These are phyloP conservation scores for Solanum stenotomum DNA, from an alignment of 257 asterid genomes.

Conservation along the genomic window DNA sequence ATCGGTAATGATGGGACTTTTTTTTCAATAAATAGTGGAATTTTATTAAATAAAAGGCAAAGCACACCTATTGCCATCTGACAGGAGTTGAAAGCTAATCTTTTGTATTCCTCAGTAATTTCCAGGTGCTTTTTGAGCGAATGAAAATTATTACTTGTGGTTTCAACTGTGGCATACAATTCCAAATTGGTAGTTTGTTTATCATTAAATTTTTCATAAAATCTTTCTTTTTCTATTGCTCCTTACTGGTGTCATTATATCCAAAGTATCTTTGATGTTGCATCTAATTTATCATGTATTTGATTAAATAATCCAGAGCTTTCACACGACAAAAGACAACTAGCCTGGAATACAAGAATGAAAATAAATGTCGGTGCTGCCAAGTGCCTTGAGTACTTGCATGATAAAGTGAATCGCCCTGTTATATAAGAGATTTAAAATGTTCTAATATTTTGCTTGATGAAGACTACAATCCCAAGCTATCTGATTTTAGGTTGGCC, in stretches of 20 bases:
- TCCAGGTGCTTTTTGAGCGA: no score
- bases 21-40: background rate
- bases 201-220: background rate
- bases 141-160: no score
- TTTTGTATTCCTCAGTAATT: background rate
- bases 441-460: constrained; percentile 59
- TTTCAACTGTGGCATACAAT: background rate
- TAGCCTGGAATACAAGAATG: constrained; percentile 77
- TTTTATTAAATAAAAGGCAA: background rate
- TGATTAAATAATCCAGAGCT: constrained; percentile 34
- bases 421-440: constrained; percentile 64
- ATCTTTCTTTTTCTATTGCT: background rate
- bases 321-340: constrained; percentile 44
- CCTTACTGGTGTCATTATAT: background rate
- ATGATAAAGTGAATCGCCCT: constrained; percentile 66
- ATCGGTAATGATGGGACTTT: background rate
- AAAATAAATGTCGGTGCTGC: constrained; percentile 73
- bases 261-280: background rate
- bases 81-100: background rate
- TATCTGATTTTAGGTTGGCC: constrained; percentile 73
- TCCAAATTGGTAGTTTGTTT: background rate
- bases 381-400: constrained; percentile 67
- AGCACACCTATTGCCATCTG: background rate
- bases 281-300: background rate
- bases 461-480: constrained; percentile 50